Percentiles rank a stretch among this genome's conserved stretches.
Evolutionary conservation across 805 yeast genomes (phyloP).

Genomic region (Suhomyces prunicola): DNA sequence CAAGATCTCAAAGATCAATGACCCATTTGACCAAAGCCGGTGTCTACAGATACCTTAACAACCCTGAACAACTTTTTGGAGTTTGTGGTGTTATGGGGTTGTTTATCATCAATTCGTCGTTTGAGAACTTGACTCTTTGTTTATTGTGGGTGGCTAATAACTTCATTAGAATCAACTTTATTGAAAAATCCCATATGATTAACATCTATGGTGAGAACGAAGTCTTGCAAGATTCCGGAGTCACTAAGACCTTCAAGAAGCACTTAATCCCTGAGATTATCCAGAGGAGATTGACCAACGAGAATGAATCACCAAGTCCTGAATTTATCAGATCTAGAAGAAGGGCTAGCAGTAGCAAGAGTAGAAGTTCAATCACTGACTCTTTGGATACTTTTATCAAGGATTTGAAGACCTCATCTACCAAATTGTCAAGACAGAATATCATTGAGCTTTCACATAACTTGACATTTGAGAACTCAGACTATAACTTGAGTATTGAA

Average conservation of each 20-base stretch:
- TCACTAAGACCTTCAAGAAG: constrained; percentile 41
- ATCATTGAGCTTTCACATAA: constrained; percentile 39
- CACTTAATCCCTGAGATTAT: constrained; percentile 41
- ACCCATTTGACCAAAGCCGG: constrained; percentile 69
- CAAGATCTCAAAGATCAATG: constrained; percentile 41
- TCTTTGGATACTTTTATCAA: constrained; percentile 46
- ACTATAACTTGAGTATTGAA: constrained; percentile 26
- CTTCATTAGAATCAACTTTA: constrained; percentile 64
- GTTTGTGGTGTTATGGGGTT: constrained; percentile 80
- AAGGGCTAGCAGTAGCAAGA: constrained; percentile 13
- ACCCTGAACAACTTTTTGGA: constrained; percentile 78
- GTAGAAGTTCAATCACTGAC: constrained; percentile 38
- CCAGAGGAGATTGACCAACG: constrained; percentile 27
- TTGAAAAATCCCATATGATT: constrained; percentile 76
- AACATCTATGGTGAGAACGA: constrained; percentile 67
- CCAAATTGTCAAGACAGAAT: constrained; percentile 31
- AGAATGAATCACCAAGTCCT: constrained; percentile 12
- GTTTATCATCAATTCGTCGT: constrained; percentile 54
- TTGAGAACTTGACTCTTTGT: constrained; percentile 50
- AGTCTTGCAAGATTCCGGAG: constrained; percentile 53
- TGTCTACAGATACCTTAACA: constrained; percentile 74
- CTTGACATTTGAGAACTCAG: constrained; percentile 36
- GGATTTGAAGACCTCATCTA: constrained; percentile 35
- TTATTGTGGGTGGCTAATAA: constrained; percentile 60
- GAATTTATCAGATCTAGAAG: constrained; percentile 13